Evolutionary conservation across 371 early-diverging fungal species (phyloP).

Genomic region (Mortierella sp.): DNA sequence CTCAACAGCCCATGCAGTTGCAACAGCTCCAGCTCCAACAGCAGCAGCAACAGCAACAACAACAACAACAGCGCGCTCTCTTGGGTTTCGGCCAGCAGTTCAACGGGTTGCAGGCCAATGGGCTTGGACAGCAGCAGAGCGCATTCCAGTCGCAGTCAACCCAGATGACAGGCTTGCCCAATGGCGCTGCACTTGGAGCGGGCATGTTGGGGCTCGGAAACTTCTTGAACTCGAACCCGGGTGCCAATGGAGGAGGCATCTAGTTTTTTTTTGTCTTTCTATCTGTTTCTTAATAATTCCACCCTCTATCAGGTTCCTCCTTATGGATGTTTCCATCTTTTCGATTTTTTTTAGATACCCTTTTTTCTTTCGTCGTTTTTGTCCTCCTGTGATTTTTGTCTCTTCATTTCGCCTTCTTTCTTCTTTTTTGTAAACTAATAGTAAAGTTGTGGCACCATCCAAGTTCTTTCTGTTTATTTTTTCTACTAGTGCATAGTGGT

Average conservation of each 20-base stretch:
- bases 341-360: neutral
- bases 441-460: neutral
- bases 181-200: constrained; percentile 21
- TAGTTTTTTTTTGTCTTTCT: neutral
- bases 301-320: too few relatives aligned
- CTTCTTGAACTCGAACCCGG: constrained; percentile 28
- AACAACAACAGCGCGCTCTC: constrained; percentile 12
- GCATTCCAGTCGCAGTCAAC: constrained; percentile 10
- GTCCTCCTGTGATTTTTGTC: neutral
- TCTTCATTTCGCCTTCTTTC: neutral
- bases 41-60: constrained; percentile 43
- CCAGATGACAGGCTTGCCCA: constrained; percentile 12
- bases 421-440: neutral
- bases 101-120: constrained; percentile 6
- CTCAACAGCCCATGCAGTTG: constrained; percentile 6
- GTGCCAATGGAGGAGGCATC: constrained; percentile 5
- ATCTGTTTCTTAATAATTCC: neutral
- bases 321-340: neutral
- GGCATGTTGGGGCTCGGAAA: constrained; percentile 32
- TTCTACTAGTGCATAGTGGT: neutral
- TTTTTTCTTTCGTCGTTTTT: neutral
- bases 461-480: neutral
- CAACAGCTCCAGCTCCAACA: constrained; percentile 29
- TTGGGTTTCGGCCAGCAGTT: constrained; percentile 12
- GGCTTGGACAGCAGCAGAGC: constrained; percentile 8